Evolutionary conservation across 352 stramenopile genomes (phyloP).

Genomic region (Phytophthora multivora): DNA sequence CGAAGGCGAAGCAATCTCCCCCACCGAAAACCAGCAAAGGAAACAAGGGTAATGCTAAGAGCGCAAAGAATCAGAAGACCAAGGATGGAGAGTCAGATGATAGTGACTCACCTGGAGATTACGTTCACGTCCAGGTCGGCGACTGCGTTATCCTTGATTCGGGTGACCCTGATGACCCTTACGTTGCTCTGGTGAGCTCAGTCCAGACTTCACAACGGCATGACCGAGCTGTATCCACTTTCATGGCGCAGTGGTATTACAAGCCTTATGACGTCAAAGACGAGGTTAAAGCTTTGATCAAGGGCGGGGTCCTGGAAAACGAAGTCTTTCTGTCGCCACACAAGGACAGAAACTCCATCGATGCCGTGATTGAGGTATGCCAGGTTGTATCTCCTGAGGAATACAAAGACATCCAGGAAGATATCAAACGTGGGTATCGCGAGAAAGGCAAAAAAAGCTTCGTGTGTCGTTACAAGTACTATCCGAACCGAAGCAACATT

Average conservation of each 20-base stretch:
- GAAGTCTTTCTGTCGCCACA: slow-evolving; percentile 87
- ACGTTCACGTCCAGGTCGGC: slow-evolving; percentile 69
- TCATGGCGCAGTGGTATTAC: slow-evolving; percentile 89
- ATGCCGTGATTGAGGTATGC: slow-evolving; percentile 77
- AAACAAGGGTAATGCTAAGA: slow-evolving; percentile 16
- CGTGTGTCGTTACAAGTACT: slow-evolving; percentile 86
- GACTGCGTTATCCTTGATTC: slow-evolving; percentile 85
- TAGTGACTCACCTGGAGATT: slow-evolving; percentile 55
- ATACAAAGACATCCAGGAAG: slow-evolving; percentile 70
- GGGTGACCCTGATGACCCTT: slow-evolving; percentile 64
- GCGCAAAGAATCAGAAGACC: slow-evolving; percentile 4
- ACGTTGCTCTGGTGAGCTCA: slow-evolving; percentile 74
- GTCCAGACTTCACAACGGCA: slow-evolving; percentile 67
- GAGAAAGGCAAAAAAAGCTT: slow-evolving; percentile 71
- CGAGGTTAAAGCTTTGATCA: slow-evolving; percentile 64
- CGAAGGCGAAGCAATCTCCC: slow-evolving; percentile 8
- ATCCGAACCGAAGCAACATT: slow-evolving; percentile 59
- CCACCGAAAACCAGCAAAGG: slow-evolving; percentile 12
- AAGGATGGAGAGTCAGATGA: slow-evolving; percentile 48
- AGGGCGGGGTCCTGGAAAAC: slow-evolving; percentile 60
- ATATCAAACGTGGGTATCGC: slow-evolving; percentile 73
- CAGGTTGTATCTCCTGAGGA: slow-evolving; percentile 77
- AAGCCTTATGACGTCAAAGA: slow-evolving; percentile 75
- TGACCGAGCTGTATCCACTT: slow-evolving; percentile 48
- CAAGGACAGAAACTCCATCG: slow-evolving; percentile 85